Evolutionary conservation across 805 yeast species (phyloP).

Genomic region (Candida suzukii): DNA sequence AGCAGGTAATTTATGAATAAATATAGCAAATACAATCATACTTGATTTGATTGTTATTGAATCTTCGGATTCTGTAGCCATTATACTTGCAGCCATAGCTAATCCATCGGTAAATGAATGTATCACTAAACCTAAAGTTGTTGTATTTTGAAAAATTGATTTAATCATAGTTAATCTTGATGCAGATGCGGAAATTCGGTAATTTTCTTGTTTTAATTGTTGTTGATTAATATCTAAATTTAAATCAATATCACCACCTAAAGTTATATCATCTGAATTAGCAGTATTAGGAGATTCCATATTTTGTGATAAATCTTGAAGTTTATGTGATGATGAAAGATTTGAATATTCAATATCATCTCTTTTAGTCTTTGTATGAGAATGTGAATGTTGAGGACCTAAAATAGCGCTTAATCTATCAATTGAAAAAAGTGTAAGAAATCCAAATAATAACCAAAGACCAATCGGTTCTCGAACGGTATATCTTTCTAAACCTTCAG

Average conservation of each 20-base stretch:
- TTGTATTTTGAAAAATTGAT: constrained; percentile 34
- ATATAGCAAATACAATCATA: constrained; percentile 51
- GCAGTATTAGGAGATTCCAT: too few species aligned
- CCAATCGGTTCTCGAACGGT: constrained; percentile 31
- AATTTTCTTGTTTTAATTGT: too few species aligned
- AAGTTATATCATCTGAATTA: too few species aligned
- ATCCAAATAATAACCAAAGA: constrained; percentile 44
- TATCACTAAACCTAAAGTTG: constrained; percentile 54
- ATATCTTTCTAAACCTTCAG: constrained; percentile 51
- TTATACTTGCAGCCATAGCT: constrained; percentile 54
- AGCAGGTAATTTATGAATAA: constrained; percentile 70
- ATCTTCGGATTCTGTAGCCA: constrained; percentile 26
- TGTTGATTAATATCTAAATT: too few species aligned
- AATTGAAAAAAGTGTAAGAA: constrained; percentile 41
- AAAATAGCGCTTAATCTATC: constrained; percentile 26
- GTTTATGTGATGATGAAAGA: too few species aligned
- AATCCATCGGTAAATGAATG: constrained; percentile 72
- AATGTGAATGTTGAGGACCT: background rate
- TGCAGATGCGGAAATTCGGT: constrained; percentile 10
- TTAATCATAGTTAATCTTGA: constrained; percentile 10
- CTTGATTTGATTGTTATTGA: constrained; percentile 10
- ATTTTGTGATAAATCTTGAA: too few species aligned
- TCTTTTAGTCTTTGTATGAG: background rate
- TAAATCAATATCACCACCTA: too few species aligned
- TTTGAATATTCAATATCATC: too few species aligned